Conservation (phyloP, 108 stramenopile species). For the Mediolabrus comicus region DNA sequence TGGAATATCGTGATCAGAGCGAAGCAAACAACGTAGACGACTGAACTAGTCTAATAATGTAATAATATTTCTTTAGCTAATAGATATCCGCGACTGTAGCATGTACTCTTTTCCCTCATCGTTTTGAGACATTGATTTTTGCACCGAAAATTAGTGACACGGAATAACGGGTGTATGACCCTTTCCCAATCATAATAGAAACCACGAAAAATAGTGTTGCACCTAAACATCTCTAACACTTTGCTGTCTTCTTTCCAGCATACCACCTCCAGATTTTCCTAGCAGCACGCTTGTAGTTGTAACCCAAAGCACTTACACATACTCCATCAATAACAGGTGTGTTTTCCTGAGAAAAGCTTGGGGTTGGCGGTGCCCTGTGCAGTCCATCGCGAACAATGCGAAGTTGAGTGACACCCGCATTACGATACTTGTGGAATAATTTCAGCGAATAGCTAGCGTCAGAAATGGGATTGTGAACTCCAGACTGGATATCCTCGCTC, state of each 20-base stretch:
- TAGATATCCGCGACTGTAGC: background rate
- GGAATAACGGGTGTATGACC: no score
- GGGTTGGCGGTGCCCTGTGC: slow-evolving; percentile 44
- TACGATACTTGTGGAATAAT: slow-evolving; percentile 53
- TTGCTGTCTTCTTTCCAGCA: background rate
- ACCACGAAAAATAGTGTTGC: background rate
- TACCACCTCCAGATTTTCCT: slow-evolving; percentile 57
- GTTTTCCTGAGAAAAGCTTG: slow-evolving; percentile 37
- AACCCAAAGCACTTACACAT: slow-evolving; percentile 33
- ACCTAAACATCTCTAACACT: background rate
- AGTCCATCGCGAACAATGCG: slow-evolving; percentile 46
- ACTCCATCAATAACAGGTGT: slow-evolving; percentile 52
- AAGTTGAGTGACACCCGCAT: slow-evolving; percentile 33
- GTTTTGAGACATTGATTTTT: no score
- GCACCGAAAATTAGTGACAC: no score
- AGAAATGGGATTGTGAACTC: slow-evolving; percentile 75
- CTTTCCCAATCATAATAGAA: background rate
- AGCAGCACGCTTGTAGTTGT: slow-evolving; percentile 35
- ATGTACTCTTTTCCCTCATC: no score
- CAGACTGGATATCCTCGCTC: slow-evolving; percentile 57
- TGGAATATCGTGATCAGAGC: slow-evolving; percentile 59
- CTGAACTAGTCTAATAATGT: background rate
- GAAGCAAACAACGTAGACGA: background rate
- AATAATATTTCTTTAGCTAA: slow-evolving; percentile 2
- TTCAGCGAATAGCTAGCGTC: slow-evolving; percentile 46